Evolutionary conservation across 306 rosid species (phyloP).

Genomic region (Leucaena leucocephala): DNA sequence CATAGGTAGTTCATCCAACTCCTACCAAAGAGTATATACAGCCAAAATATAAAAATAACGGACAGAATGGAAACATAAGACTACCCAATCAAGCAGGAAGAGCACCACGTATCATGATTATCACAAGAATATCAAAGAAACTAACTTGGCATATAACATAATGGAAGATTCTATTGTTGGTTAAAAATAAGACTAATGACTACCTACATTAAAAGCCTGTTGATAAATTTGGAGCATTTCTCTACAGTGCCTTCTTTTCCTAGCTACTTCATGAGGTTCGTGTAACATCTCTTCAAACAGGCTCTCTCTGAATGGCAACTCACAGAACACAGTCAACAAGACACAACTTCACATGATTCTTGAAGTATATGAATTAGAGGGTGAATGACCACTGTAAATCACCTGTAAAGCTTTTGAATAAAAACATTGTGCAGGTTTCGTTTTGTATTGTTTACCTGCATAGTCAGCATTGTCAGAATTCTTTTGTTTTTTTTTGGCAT

Average conservation of each 20-base stretch:
- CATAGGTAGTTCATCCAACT: conserved; percentile 81
- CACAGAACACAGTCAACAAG: conserved; percentile 30
- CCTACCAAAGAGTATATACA: conserved; percentile 51
- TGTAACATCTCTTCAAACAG: conserved; percentile 86
- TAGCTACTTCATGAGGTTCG: conserved; percentile 82
- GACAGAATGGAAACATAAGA: neutral
- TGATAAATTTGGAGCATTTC: conserved; percentile 84
- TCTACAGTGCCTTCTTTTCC: conserved; percentile 75
- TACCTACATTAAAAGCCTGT: conserved; percentile 77
- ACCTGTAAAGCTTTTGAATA: conserved; percentile 91
- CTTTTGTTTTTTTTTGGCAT: no score
- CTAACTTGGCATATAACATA: conserved; percentile 2
- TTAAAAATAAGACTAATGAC: neutral
- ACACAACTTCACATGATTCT: neutral
- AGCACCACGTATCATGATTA: conserved; percentile 15
- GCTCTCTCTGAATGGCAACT: conserved; percentile 64
- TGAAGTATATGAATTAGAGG: conserved; percentile 5
- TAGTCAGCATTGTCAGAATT: neutral
- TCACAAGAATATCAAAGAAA: conserved; percentile 17
- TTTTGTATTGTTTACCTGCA: conserved; percentile 83
- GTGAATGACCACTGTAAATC: conserved; percentile 20
- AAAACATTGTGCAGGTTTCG: conserved; percentile 86
- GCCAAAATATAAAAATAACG: conserved; percentile 12
- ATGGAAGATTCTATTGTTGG: conserved; percentile 12
- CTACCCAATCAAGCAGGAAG: neutral